phyloP scores from a whole-genome alignment of 495 filamentous ascomycete genomes.

The Tuber umbilicatum region DNA sequence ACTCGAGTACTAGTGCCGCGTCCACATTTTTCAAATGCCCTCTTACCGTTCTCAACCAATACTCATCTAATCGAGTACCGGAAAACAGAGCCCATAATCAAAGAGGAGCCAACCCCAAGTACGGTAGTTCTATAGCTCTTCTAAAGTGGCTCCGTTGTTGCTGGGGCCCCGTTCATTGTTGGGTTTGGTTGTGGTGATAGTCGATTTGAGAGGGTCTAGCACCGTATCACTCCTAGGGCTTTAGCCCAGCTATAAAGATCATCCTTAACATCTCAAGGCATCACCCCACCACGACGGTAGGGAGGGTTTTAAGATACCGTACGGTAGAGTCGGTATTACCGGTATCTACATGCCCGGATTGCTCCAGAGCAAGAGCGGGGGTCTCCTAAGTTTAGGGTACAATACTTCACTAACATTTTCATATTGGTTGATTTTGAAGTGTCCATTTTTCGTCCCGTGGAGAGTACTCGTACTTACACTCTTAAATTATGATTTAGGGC shows the following conservation, averaged over 20 bases:
- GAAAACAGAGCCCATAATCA: neutral
- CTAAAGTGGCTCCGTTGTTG: neutral
- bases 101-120: neutral
- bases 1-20: too few species aligned
- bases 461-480: neutral
- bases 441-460: neutral
- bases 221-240: neutral
- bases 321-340: neutral
- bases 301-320: neutral
- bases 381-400: neutral
- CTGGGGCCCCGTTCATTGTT: neutral
- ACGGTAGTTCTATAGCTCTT: neutral
- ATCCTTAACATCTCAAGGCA: neutral
- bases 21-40: neutral
- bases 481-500: neutral
- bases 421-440: neutral
- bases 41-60: neutral
- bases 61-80: neutral
- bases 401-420: neutral
- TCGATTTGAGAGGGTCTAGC: neutral
- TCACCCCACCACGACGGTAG: neutral
- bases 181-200: neutral
- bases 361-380: neutral
- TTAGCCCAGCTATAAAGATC: neutral
- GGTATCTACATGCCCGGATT: too few species aligned